These are phyloP conservation scores for Botrytis deweyae DNA, from an alignment of 2,329 filamentous ascomycete genomes.

Conservation along the genomic window DNA sequence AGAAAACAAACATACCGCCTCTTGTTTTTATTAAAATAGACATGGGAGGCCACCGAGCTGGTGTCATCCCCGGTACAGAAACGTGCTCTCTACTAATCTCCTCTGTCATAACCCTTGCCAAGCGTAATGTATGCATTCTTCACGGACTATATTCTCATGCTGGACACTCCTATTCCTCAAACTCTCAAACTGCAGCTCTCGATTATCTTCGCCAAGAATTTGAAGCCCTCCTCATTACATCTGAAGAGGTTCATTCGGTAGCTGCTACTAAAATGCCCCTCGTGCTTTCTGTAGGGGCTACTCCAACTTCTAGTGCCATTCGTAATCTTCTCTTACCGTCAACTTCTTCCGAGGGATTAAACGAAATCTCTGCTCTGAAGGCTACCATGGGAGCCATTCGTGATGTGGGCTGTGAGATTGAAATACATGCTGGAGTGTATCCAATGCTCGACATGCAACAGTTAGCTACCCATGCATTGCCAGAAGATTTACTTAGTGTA, in stretches of 20 bases:
- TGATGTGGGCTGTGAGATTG: conserved; percentile 50
- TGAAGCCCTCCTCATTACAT: conserved; percentile 49
- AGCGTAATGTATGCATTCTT: conserved; percentile 45
- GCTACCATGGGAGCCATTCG: conserved; percentile 43
- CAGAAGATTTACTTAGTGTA: conserved; percentile 33
- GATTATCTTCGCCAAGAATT: conserved; percentile 61
- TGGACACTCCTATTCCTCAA: conserved; percentile 65
- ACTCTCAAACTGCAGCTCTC: conserved; percentile 57
- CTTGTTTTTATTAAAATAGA: conserved; percentile 72
- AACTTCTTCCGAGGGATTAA: conserved; percentile 32
- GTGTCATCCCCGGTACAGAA: conserved; percentile 54
- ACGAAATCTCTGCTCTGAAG: conserved; percentile 44
- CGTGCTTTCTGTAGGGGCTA: conserved; percentile 71
- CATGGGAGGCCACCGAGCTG: conserved; percentile 69
- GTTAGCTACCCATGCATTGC: conserved; percentile 65
- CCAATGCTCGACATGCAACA: conserved; percentile 77
- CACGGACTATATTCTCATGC: conserved; percentile 72
- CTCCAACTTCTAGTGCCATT: conserved; percentile 68
- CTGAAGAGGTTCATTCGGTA: conserved; percentile 38
- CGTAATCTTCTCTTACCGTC: conserved; percentile 52
- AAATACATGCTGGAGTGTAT: conserved; percentile 77
- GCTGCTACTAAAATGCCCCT: conserved; percentile 35
- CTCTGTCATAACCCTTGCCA: conserved; percentile 46
- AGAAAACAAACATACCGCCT: conserved; percentile 48
- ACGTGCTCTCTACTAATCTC: conserved; percentile 49